phyloP scores from a whole-genome alignment of 768 basidiomycete species.

The Termitomyces sp. region DNA sequence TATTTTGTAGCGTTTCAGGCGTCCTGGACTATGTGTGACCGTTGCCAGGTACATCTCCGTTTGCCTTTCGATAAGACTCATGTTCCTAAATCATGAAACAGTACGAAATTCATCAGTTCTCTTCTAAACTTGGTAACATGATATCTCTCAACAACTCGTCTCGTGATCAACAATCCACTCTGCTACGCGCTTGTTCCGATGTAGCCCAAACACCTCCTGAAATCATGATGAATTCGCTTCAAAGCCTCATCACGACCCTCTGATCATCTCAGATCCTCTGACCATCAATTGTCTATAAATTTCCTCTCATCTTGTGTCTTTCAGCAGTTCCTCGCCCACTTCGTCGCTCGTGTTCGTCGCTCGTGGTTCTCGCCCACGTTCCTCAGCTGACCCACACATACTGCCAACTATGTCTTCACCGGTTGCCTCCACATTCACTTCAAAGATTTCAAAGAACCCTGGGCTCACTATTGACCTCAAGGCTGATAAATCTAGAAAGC shows the following conservation, averaged over 20 bases:
- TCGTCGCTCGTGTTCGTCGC: background rate
- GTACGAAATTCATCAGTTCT: background rate
- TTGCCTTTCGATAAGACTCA: background rate
- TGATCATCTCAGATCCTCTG: background rate
- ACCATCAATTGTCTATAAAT: slow-evolving; percentile 4
- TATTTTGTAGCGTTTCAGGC: background rate
- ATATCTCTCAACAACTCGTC: background rate
- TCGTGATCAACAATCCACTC: background rate
- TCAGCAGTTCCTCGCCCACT: background rate
- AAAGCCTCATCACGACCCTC: background rate
- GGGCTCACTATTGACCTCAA: slow-evolving; percentile 13
- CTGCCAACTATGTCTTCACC: slow-evolving; percentile 10
- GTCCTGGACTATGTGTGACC: background rate
- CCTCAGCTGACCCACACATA: background rate
- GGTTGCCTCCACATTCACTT: slow-evolving; percentile 9
- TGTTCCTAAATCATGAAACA: background rate
- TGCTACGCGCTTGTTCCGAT: background rate
- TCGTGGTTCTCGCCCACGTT: background rate
- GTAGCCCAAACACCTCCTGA: slow-evolving; percentile 11
- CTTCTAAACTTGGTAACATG: background rate
- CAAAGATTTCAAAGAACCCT: slow-evolving; percentile 14
- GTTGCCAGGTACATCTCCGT: background rate
- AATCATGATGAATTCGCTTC: slow-evolving; percentile 11
- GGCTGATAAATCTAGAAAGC: background rate
- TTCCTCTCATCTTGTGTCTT: background rate